A percentile compares a stretch with the other conserved stretches of the same genome.
Evolutionary conservation across 116 monocot genomes (phyloP).

Genomic region (Zostera marina): DNA sequence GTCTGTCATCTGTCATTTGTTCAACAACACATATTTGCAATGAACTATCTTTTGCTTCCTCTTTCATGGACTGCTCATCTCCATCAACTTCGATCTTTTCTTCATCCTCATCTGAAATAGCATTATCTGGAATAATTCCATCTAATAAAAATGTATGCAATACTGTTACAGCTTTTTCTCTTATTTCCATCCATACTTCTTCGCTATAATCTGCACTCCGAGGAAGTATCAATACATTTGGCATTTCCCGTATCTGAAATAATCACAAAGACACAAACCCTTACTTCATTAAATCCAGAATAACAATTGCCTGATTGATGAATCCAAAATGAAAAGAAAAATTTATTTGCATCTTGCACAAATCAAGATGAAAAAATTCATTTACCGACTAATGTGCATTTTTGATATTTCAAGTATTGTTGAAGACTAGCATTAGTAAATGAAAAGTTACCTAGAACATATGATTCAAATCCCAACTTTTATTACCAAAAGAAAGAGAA

Average conservation of each 20-base stretch:
- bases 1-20: constrained; percentile 30
- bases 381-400: no score
- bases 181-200: constrained; percentile 99
- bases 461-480: no score
- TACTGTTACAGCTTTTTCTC: constrained; percentile 75
- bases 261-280: background rate
- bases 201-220: constrained; percentile 95
- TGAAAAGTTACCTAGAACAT: no score
- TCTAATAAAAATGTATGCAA: constrained; percentile 75
- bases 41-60: constrained; percentile 23
- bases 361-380: no score
- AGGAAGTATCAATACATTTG: constrained; percentile 96
- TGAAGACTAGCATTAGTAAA: no score
- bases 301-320: no score
- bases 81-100: constrained; percentile 40
- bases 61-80: constrained; percentile 25
- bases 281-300: no score
- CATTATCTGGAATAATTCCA: constrained; percentile 57
- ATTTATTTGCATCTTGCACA: no score
- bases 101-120: constrained; percentile 78
- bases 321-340: no score
- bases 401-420: no score
- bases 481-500: no score
- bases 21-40: constrained; percentile 19
- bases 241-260: constrained; percentile 89